A percentile compares a stretch with the other conserved stretches of the same genome.
These are phyloP conservation scores for Pyronema domesticum DNA, from an alignment of 495 filamentous ascomycete species.

Conservation along the genomic window DNA sequence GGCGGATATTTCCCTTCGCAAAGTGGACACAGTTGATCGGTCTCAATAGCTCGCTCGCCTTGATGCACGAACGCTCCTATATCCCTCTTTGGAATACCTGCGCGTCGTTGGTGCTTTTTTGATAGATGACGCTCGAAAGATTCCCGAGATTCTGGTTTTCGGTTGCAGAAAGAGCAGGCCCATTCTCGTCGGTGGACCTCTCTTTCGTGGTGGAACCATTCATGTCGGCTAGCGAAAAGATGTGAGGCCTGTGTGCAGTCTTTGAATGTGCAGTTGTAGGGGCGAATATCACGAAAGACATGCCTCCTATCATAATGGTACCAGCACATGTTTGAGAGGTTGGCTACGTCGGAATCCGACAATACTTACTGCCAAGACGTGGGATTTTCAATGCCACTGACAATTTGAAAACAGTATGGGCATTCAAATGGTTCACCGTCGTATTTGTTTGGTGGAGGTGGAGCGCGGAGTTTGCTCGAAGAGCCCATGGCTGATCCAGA, in stretches of 20 bases:
- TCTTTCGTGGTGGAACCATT: slow-evolving; percentile 21
- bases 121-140: slow-evolving; percentile 5
- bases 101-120: slow-evolving; percentile 1
- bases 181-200: slow-evolving; percentile 15
- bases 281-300: slow-evolving; percentile 19
- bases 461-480: neutral
- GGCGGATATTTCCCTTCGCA: too few species aligned
- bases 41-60: slow-evolving; percentile 9
- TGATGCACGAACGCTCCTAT: slow-evolving; percentile 5
- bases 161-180: too few species aligned
- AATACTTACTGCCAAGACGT: slow-evolving; percentile 14
- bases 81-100: neutral
- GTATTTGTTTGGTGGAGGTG: slow-evolving; percentile 4
- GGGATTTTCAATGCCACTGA: neutral
- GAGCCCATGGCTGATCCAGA: neutral
- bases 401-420: slow-evolving; percentile 15
- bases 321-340: neutral
- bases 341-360: too few species aligned
- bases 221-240: slow-evolving; percentile 15
- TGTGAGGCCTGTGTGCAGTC: slow-evolving; percentile 8
- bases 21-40: slow-evolving; percentile 7
- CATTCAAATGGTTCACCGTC: slow-evolving; percentile 14
- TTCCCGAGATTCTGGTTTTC: too few species aligned
- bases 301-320: slow-evolving; percentile 16
- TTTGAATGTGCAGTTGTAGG: slow-evolving; percentile 21